Conservation (phyloP, 331 rosid genomes). For the Arachis monticola region DNA sequence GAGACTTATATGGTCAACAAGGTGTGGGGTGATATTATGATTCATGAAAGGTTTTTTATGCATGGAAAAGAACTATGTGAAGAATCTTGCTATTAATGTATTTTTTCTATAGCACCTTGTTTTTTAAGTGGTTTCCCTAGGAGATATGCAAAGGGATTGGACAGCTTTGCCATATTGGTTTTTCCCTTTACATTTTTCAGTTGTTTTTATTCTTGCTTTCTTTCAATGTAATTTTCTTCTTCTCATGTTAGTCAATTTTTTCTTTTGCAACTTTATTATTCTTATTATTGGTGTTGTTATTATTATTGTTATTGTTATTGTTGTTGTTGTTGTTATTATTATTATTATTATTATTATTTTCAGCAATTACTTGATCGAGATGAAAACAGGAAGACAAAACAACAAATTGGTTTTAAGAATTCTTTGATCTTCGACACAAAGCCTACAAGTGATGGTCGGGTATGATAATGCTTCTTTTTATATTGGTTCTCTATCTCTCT, state of each 20-base stretch:
- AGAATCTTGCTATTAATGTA: conserved; percentile 31
- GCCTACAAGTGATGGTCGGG: conserved; percentile 97
- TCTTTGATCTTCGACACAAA: conserved; percentile 88
- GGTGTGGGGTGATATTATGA: conserved; percentile 22
- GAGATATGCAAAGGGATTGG: conserved; percentile 16
- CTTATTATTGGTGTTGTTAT: too few species aligned
- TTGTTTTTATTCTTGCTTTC: neutral
- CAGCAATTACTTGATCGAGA: conserved; percentile 88
- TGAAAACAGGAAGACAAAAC: conserved; percentile 70
- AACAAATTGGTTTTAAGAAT: conserved; percentile 84
- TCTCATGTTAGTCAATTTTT: neutral
- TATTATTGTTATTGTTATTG: too few species aligned
- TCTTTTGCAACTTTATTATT: neutral
- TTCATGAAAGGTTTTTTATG: conserved; percentile 7
- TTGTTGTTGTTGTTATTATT: too few species aligned
- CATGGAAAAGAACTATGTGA: conserved; percentile 16
- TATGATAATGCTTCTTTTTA: conserved; percentile 48
- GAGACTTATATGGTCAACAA: conserved; percentile 8
- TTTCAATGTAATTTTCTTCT: conserved; percentile 24
- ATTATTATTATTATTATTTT: neutral
- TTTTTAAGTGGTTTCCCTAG: neutral
- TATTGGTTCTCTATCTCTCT: conserved; percentile 25
- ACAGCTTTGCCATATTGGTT: conserved; percentile 17
- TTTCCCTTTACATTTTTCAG: neutral
- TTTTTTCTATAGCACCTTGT: conserved; percentile 17